Evolutionary conservation across 495 filamentous ascomycete species (phyloP), one percentile per base, ranked within the genome.

Genomic region (Rhypophila decipiens): DNA sequence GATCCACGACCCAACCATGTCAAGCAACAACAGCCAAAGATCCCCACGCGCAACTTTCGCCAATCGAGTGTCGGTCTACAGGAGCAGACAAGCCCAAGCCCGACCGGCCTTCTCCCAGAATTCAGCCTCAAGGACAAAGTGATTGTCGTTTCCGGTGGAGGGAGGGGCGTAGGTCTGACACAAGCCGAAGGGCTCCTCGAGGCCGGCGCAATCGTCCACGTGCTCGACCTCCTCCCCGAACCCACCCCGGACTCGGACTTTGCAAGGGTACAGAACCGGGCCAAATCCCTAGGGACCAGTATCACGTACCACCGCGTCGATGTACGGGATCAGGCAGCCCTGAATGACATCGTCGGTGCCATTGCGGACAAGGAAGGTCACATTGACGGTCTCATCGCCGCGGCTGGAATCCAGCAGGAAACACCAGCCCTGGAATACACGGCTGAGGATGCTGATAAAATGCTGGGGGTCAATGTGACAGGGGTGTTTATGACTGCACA

Each of bases 251-350:
- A 64, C 43, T 71, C 59, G 15, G 56, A 46, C 24, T 90, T 89
- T 56, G 71, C 71, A 19, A 63, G 61, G 17, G 76, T 91, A 36
- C 82, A 83, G 39, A 69, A 74, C 50, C 75, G 83, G 38, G 87
- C 87, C 5, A 68, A 75, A 31, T 80, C 85, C 53, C 74, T 94
- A 8, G 80, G 78, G 33, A 85, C 86, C 17, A 76, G 78, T 36
- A 61, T 95, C 27, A 69, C 79, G 49, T 94, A 95, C 70, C 85
- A 85, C 60, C 83, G 82, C 50, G 83, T 93, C 46, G 88, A 95
- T 60, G 88, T 95, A 20, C 84, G 87, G n/a, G 80, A 90, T 59
- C 83, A 83, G 19, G 68, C 75, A 18, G 65, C 75, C 5, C 71
- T 96, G 23, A 83, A 88, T 60, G 66, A 69, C 29, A 76, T 86